Conservation (phyloP, 176 grass and related monocot species). For the Areca catechu region DNA sequence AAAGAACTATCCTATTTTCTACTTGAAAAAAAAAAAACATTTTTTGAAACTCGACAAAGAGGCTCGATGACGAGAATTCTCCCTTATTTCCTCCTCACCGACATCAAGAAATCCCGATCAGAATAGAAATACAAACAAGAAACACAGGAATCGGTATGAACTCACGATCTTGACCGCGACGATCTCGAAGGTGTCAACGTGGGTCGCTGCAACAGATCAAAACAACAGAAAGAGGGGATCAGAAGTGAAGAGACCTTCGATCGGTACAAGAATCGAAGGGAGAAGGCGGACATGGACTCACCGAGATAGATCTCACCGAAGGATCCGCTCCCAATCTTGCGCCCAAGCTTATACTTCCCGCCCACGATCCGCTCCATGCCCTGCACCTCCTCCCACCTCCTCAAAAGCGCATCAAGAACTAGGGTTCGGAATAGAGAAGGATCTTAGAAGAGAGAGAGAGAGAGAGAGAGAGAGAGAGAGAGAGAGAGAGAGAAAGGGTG, state of each 20-base stretch:
- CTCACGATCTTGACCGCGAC: conserved; percentile 95
- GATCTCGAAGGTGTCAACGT: conserved; percentile 91
- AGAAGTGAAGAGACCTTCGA: background rate
- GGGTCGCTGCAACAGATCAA: conserved; percentile 49
- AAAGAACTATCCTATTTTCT: too few relatives aligned
- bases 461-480: background rate
- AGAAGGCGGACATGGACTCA: conserved; percentile 16
- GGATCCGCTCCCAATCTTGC: conserved; percentile 91
- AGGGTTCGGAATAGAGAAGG: too few relatives aligned
- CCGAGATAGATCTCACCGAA: conserved; percentile 94
- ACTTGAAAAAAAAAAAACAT: too few relatives aligned
- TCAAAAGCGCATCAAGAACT: too few relatives aligned
- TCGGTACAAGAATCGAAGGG: background rate
- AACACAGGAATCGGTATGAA: background rate
- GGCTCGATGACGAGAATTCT: too few relatives aligned
- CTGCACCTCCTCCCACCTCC: too few relatives aligned
- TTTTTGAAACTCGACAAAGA: too few relatives aligned
- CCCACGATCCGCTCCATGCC: conserved; percentile 77
- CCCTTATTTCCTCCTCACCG: too few relatives aligned
- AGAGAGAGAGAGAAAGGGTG: background rate
- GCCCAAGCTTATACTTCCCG: conserved; percentile 77
- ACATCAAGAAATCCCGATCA: conserved; percentile 2
- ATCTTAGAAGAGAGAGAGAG: background rate
- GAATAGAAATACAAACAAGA: background rate
- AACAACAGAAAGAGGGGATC: background rate